phyloP scores from a whole-genome alignment of 805 yeast genomes.

The Saccharomycopsis sp. region DNA sequence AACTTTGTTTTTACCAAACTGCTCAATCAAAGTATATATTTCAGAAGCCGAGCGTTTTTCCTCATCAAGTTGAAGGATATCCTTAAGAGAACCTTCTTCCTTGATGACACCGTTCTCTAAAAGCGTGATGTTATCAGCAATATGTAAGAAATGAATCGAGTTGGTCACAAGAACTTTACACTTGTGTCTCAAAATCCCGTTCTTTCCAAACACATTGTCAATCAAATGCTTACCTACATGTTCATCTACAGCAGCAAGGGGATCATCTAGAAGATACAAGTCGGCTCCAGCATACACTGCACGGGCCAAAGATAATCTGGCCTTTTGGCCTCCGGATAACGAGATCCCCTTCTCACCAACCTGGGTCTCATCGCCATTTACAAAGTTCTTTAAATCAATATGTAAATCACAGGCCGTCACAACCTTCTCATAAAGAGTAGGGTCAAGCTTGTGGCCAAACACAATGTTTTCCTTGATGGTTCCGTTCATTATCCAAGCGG shows the following conservation, averaged over 20 bases:
- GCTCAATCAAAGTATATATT: slow-evolving; percentile 49
- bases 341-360: slow-evolving; percentile 98
- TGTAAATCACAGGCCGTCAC: slow-evolving; percentile 82
- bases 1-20: slow-evolving; percentile 52
- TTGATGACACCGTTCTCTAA: slow-evolving; percentile 60
- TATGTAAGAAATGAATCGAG: slow-evolving; percentile 71
- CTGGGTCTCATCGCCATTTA: slow-evolving; percentile 85
- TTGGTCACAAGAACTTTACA: slow-evolving; percentile 81
- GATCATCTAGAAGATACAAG: slow-evolving; percentile 83
- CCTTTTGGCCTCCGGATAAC: slow-evolving; percentile 96
- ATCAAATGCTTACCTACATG: slow-evolving; percentile 88
- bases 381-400: slow-evolving; percentile 70
- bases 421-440: slow-evolving; percentile 72
- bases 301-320: slow-evolving; percentile 87
- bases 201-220: slow-evolving; percentile 73
- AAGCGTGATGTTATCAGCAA: slow-evolving; percentile 66
- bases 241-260: slow-evolving; percentile 94
- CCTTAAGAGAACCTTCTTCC: slow-evolving; percentile 59
- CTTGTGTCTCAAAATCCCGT: slow-evolving; percentile 69
- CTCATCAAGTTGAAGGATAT: slow-evolving; percentile 32
- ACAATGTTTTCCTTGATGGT: slow-evolving; percentile 84
- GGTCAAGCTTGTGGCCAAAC: slow-evolving; percentile 82
- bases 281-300: slow-evolving; percentile 96
- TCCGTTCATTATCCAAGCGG: slow-evolving; percentile 97
- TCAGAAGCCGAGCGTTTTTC: slow-evolving; percentile 37